Evolutionary conservation across 805 yeast genomes (phyloP).

Genomic region (Barnettozyma californica): DNA sequence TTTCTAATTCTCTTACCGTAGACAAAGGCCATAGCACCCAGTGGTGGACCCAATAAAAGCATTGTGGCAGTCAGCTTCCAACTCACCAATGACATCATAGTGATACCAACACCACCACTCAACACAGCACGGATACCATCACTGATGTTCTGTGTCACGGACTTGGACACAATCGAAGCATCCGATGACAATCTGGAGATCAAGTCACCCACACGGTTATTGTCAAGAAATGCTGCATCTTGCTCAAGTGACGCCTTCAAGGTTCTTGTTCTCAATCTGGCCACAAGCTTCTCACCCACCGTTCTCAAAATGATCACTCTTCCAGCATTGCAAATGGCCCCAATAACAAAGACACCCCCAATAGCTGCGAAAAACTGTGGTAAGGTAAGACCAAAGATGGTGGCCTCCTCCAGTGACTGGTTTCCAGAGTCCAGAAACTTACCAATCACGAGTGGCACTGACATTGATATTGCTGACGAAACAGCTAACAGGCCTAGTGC

Average conservation of each 20-base stretch:
- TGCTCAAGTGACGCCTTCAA: constrained; percentile 74
- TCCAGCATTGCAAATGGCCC: constrained; percentile 76
- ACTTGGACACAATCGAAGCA: constrained; percentile 79
- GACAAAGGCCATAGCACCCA: constrained; percentile 69
- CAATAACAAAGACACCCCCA: constrained; percentile 59
- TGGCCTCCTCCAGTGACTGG: constrained; percentile 25
- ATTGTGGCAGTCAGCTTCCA: constrained; percentile 78
- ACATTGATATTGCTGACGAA: constrained; percentile 76
- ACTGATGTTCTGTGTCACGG: constrained; percentile 82
- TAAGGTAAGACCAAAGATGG: constrained; percentile 56
- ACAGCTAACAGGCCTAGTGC: constrained; percentile 63
- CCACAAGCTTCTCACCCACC: constrained; percentile 84
- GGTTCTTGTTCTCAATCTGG: constrained; percentile 72
- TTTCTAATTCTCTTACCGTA: constrained; percentile 78
- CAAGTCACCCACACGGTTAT: constrained; percentile 85
- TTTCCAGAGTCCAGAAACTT: constrained; percentile 62
- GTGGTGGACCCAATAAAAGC: constrained; percentile 77
- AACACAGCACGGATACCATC: constrained; percentile 87
- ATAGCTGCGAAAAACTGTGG: constrained; percentile 59
- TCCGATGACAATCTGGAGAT: constrained; percentile 86
- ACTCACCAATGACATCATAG: constrained; percentile 88
- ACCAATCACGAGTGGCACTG: constrained; percentile 80
- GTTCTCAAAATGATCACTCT: constrained; percentile 69
- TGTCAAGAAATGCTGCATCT: constrained; percentile 86
- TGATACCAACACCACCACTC: constrained; percentile 79